These are phyloP conservation scores for Pseudoneurospora amorphoporcata DNA, from an alignment of 495 filamentous ascomycete species.

Conservation along the genomic window DNA sequence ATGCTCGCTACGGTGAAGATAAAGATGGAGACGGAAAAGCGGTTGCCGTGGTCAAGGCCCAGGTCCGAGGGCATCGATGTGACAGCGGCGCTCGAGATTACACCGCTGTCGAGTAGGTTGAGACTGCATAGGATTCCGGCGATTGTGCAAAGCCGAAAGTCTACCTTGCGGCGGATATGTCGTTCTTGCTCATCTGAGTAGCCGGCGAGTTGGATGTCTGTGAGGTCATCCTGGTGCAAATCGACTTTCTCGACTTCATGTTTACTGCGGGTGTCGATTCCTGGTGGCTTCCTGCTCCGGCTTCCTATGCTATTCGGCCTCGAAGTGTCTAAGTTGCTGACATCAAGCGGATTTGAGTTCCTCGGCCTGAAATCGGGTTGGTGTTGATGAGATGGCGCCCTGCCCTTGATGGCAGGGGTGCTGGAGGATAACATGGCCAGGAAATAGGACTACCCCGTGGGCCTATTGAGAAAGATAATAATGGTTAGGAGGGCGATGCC, in stretches of 20 bases:
- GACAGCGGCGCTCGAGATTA: slow-evolving; percentile 66
- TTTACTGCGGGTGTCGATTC: neutral
- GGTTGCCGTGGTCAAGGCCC: slow-evolving; percentile 47
- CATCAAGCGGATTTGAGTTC: neutral
- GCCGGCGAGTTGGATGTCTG: neutral
- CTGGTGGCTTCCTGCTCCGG: neutral
- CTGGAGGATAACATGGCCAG: neutral
- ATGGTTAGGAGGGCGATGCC: neutral
- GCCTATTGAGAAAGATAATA: neutral
- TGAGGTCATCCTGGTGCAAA: neutral
- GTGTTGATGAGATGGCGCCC: neutral
- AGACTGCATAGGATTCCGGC: slow-evolving; percentile 63
- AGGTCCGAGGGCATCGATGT: slow-evolving; percentile 63
- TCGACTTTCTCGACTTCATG: neutral
- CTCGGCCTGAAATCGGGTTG: neutral
- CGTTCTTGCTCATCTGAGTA: slow-evolving; percentile 10
- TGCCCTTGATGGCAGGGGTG: neutral
- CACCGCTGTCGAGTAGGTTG: slow-evolving; percentile 64
- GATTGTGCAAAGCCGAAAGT: slow-evolving; percentile 65
- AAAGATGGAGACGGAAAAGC: slow-evolving; percentile 65
- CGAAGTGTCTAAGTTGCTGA: neutral
- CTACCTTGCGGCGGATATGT: slow-evolving; percentile 53
- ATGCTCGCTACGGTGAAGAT: slow-evolving; percentile 71
- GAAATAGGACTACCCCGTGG: neutral
- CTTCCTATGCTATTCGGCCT: neutral